phyloP scores from a whole-genome alignment of 768 basidiomycete species.

The Pholiota microspora region DNA sequence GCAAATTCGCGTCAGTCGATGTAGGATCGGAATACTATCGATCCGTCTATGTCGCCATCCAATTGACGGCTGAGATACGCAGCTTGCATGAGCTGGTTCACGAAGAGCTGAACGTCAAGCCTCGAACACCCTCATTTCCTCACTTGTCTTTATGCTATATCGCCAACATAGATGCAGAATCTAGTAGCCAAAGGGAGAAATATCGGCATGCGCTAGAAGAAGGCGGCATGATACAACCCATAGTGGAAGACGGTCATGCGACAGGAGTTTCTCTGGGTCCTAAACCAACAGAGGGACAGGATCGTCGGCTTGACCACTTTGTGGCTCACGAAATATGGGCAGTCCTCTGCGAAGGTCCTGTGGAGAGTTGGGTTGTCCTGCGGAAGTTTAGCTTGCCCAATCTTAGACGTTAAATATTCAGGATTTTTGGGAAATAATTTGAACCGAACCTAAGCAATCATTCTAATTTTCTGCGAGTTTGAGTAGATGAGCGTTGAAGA shows the following conservation, averaged over 20 bases:
- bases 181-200: slow-evolving; percentile 44
- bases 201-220: slow-evolving; percentile 42
- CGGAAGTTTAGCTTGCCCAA: slow-evolving; percentile 25
- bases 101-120: slow-evolving; percentile 32
- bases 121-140: slow-evolving; percentile 57
- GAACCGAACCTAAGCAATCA: too few relatives aligned
- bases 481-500: too few relatives aligned
- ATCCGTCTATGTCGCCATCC: slow-evolving; percentile 61
- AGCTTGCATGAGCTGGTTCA: slow-evolving; percentile 50
- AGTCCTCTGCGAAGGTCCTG: slow-evolving; percentile 56
- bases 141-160: slow-evolving; percentile 79
- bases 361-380: slow-evolving; percentile 54
- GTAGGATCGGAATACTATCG: slow-evolving; percentile 67
- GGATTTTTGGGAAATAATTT: too few relatives aligned
- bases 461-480: too few relatives aligned
- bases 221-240: slow-evolving; percentile 28
- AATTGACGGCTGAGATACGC: slow-evolving; percentile 41
- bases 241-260: slow-evolving; percentile 7
- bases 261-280: slow-evolving; percentile 31
- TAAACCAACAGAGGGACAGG: slow-evolving; percentile 25
- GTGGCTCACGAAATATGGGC: slow-evolving; percentile 55
- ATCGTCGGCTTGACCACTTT: slow-evolving; percentile 43
- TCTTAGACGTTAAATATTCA: too few relatives aligned
- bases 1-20: slow-evolving; percentile 52
- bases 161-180: slow-evolving; percentile 54